Conservation (phyloP, 192 early-diverging fungal genomes). For the Phlyctochytrium arcticum region DNA sequence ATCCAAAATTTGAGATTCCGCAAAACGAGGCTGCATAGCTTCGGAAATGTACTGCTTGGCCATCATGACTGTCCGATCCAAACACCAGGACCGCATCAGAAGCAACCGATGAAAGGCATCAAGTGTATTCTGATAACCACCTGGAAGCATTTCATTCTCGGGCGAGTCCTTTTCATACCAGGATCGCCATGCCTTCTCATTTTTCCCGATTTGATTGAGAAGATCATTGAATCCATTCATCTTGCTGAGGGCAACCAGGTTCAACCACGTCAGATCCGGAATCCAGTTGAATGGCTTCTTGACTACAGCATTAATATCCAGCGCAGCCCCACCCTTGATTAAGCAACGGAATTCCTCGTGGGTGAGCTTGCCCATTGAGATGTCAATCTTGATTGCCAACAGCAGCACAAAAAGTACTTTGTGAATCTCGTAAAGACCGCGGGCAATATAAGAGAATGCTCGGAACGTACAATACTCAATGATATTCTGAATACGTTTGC, state of each 20-base stretch:
- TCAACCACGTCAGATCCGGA: slow-evolving; percentile 65
- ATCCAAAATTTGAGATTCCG: slow-evolving; percentile 66
- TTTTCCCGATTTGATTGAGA: slow-evolving; percentile 64
- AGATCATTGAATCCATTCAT: slow-evolving; percentile 61
- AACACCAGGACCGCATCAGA: slow-evolving; percentile 57
- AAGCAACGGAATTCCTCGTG: slow-evolving; percentile 63
- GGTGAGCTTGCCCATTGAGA: slow-evolving; percentile 45
- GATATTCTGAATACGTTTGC: slow-evolving; percentile 63
- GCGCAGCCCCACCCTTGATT: slow-evolving; percentile 61
- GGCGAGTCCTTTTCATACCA: slow-evolving; percentile 66
- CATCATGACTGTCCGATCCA: slow-evolving; percentile 64
- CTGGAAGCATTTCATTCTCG: slow-evolving; percentile 59
- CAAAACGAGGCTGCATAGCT: slow-evolving; percentile 44
- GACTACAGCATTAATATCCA: slow-evolving; percentile 61
- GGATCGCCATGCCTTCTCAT: slow-evolving; percentile 60
- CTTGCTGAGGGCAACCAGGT: slow-evolving; percentile 57
- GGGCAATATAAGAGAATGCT: slow-evolving; percentile 51
- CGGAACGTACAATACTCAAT: slow-evolving; percentile 65
- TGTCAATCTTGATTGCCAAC: slow-evolving; percentile 61
- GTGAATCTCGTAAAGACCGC: slow-evolving; percentile 63
- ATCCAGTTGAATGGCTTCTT: slow-evolving; percentile 71
- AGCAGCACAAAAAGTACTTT: slow-evolving; percentile 59
- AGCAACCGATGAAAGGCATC: slow-evolving; percentile 56
- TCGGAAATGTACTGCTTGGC: slow-evolving; percentile 61
- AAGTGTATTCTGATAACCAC: slow-evolving; percentile 56